Base-by-base conservation (phyloP, 1,284 basidiomycete species). In the Malassezia dermatis region DNA sequence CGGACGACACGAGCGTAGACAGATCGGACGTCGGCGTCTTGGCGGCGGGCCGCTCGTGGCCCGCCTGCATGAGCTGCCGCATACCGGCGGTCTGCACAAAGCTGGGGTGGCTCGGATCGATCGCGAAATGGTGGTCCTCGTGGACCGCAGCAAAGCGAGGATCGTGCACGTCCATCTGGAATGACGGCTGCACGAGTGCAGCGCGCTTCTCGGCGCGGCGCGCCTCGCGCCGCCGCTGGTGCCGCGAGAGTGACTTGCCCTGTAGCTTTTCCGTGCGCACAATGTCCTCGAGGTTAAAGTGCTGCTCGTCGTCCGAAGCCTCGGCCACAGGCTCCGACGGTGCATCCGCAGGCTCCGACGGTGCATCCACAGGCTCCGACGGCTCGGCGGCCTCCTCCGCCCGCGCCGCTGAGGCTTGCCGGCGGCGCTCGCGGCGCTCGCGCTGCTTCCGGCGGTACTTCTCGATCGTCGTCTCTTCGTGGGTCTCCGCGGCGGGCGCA, bases 261-360 rank as follows among this genome's bases (percentile, higher is more conserved):
- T 60, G 60, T 32, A 62, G 49, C 51, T 64, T 65, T 76, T 95
- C 93, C 0, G 85, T 83, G 69, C 86, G 87, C 50, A 96, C 75
- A 31, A 95, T 83, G 32, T 89, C 84, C 69, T 88, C 86, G 81
- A 96, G 85, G 68, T 89, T 83, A 76, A 98, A 98, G 75, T 98
- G 90, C 6, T 82, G 64, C 37, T 71, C 69, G 46, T 64, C 63
- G 17, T 55, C 65, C 39, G 60, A 57, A 39, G 37, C 48, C 24
- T 60, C 68, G 2, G 48, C 43, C 13, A 31, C 37, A 8, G 40
- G 28, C 12, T 41, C 53, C 2, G 27, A 10, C 32, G 45, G 12
- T 2, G 41, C 35, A 37, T 24, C 15, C 34, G 37, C n/a, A n/a
- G 41, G 27, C 26, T 53, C 21, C 78, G 12, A 80, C 77, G 39